Base-by-base conservation (phyloP, 805 yeast species). In the Maudiozyma saulgeensis region DNA sequence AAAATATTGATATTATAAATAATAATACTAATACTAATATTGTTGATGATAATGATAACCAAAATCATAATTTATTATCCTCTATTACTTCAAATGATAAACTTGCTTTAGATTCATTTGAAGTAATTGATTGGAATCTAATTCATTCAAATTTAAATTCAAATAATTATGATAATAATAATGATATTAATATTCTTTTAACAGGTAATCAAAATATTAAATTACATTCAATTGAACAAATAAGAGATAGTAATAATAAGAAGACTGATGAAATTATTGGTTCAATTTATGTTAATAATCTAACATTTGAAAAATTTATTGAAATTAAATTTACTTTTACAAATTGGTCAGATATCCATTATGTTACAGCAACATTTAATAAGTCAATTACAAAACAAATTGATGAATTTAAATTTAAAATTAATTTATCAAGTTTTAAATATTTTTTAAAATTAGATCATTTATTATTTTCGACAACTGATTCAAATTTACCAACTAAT, bases 301-400 rank as follows among this genome's bases (percentile, higher is more conserved):
- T 66, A 46, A 61, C 59, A 47, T 66, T 62, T 46, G 68, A 66
- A 49, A 66, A 66, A 50, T 55, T 54, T 25, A 54, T 65, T 31
- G 64, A 64, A 49, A 53, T 63, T 46, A 66, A 66, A 49, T 62
- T 59, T 43, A 59, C 67, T 19, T 64, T 64, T 46, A 61, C 64
- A 49, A 47, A 53, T 16, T 66, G 70, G 70, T 51, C 51, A 16
- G 60, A 58, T 45, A 63, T 66, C 15, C 64, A 60, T 47, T 65
- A 62, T 43, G 54, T 59, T 21, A 49, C 60, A 3, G 68, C 68
- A 4, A 46, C 47, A n/a, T 65, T 51, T 46, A 53, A 56, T 26
- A 58, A 54, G 28, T 62, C 68, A 26, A 52, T 65, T 13, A 60
- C 57, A 11, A 40, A 46, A 6, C 50, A 53, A 12, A 47, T 60